Conservation (phyloP, 208 protist genomes). For the Zelonia costaricensis region DNA sequence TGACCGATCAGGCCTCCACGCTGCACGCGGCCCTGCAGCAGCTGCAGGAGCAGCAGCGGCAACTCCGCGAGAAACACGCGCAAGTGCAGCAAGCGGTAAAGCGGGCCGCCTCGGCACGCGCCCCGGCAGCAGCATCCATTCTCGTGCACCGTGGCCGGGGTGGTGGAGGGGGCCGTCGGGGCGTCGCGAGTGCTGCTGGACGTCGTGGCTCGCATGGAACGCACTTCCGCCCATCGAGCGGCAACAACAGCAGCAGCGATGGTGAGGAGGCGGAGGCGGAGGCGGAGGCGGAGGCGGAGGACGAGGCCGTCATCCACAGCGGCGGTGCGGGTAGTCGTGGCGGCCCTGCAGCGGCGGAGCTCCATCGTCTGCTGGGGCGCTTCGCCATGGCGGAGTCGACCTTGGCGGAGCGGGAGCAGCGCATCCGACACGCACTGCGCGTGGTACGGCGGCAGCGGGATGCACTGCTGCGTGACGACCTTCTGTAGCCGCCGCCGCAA, state of each 20-base stretch:
- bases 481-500: constrained; percentile 38
- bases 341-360: neutral
- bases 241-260: too few species aligned
- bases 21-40: constrained; percentile 25
- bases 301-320: too few species aligned
- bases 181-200: too few species aligned
- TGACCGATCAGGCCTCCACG: constrained; percentile 24
- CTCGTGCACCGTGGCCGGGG: too few species aligned
- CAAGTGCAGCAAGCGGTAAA: constrained; percentile 12
- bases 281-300: too few species aligned
- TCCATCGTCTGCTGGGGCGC: constrained; percentile 25
- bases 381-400: constrained; percentile 32
- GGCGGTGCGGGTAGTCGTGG: neutral
- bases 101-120: neutral
- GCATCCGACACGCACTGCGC: constrained; percentile 28
- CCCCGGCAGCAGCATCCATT: neutral
- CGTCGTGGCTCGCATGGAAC: too few species aligned
- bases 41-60: constrained; percentile 29
- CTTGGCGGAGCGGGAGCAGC: constrained; percentile 32
- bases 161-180: too few species aligned
- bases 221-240: too few species aligned
- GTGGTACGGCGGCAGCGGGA: constrained; percentile 16
- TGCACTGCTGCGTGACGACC: constrained; percentile 36
- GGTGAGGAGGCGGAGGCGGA: too few species aligned
- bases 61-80: constrained; percentile 14